Conservation (phyloP, 768 basidiomycete species). For the Mycena olivaceomarginata region DNA sequence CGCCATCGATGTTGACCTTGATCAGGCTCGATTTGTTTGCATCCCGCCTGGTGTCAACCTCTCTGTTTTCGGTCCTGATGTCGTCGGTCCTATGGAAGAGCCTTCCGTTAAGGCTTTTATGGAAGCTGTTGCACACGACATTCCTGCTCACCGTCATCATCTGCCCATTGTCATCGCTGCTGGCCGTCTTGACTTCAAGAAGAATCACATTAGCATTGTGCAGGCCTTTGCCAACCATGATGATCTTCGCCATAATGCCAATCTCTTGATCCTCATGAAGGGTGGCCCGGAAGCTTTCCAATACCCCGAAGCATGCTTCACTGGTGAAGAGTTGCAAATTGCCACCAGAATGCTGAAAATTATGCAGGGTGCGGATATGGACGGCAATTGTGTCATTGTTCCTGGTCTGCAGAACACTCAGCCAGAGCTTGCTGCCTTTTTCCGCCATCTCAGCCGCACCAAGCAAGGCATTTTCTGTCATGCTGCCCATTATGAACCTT, state of each 20-base stretch:
- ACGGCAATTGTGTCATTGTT: slow-evolving; percentile 1
- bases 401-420: slow-evolving; percentile 7
- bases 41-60: slow-evolving; percentile 1
- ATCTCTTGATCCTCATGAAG: slow-evolving; percentile 3
- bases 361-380: background rate
- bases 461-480: slow-evolving; percentile 7
- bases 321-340: slow-evolving; percentile 7
- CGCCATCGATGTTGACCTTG: slow-evolving; percentile 1
- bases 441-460: slow-evolving; percentile 3
- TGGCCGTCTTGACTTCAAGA: slow-evolving; percentile 2
- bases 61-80: background rate
- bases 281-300: background rate
- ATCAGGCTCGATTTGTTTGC: background rate
- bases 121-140: slow-evolving; percentile 2
- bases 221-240: slow-evolving; percentile 5
- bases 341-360: background rate
- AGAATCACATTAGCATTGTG: slow-evolving; percentile 9
- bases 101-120: background rate
- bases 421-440: slow-evolving; percentile 6
- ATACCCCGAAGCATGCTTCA: slow-evolving; percentile 7
- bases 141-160: slow-evolving; percentile 5
- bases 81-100: background rate
- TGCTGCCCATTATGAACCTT: background rate
- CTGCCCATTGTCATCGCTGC: slow-evolving; percentile 7
- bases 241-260: slow-evolving; percentile 2